phyloP scores from a whole-genome alignment of 139 green algal species.

The Chlamydomonas incerta region DNA sequence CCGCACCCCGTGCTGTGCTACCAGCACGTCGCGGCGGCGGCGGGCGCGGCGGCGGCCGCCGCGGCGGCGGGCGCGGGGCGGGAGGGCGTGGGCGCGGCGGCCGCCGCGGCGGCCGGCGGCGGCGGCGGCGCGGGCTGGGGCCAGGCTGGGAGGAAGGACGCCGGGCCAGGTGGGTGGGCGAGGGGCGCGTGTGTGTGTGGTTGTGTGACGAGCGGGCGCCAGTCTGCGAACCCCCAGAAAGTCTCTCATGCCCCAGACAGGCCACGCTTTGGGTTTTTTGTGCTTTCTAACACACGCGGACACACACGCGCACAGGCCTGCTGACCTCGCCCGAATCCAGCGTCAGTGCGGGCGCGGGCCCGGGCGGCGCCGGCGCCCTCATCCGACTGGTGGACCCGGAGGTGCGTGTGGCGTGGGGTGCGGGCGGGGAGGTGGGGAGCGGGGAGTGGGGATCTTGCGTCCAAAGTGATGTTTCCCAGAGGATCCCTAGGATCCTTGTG shows the following conservation, averaged over 20 bases:
- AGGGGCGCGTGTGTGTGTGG: not conserved
- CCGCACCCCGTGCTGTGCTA: slow-evolving; percentile 90
- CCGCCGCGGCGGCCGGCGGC: not conserved
- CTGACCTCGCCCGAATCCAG: slow-evolving; percentile 22
- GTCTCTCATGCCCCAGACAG: too few relatives aligned
- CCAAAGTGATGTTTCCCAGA: too few relatives aligned
- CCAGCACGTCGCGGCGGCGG: slow-evolving; percentile 33
- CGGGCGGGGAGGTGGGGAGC: not conserved
- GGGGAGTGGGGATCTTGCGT: not conserved
- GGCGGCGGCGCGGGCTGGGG: not conserved
- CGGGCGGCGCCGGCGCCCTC: not conserved
- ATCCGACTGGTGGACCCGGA: slow-evolving; percentile 79
- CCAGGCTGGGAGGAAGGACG: slow-evolving; percentile 1
- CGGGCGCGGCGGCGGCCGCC: not conserved
- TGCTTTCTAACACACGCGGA: too few relatives aligned
- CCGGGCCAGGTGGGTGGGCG: not conserved
- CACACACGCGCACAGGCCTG: not conserved
- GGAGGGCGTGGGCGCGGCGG: not conserved
- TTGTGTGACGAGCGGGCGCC: too few relatives aligned
- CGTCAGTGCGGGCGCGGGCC: not conserved
- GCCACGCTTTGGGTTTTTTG: too few relatives aligned
- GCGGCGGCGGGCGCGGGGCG: not conserved
- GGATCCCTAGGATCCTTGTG: too few relatives aligned
- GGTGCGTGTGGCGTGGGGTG: slow-evolving; percentile 11
- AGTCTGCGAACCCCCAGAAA: too few relatives aligned